Evolutionary conservation across 1,139 yeast species (phyloP).

Genomic region (Saccharomycopsis hybrid): DNA sequence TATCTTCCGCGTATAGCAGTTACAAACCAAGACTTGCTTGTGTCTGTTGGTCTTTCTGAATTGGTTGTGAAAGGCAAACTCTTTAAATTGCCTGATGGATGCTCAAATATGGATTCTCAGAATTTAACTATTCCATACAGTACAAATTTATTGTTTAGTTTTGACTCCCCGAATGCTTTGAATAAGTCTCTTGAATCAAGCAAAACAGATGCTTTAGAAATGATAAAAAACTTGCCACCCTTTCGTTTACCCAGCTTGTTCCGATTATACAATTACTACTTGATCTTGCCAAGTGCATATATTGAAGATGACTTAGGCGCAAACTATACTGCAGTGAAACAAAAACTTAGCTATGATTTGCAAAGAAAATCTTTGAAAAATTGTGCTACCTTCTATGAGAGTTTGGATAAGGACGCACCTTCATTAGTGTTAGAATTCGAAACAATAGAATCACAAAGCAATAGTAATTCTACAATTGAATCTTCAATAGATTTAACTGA

Average conservation of each 20-base stretch:
- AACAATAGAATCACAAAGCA: too few species aligned
- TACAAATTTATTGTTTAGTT: background rate
- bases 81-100: background rate
- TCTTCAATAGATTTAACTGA: too few species aligned
- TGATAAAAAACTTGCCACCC: background rate
- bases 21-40: background rate
- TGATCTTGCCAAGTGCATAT: background rate
- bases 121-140: background rate
- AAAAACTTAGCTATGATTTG: background rate
- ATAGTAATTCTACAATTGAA: too few species aligned
- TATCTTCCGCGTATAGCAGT: background rate
- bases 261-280: background rate
- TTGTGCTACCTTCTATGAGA: too few species aligned
- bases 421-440: too few species aligned
- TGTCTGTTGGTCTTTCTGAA: constrained; percentile 1
- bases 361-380: too few species aligned
- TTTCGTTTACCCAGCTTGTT: background rate
- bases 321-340: background rate
- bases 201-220: background rate
- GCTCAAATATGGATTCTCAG: background rate
- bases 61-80: background rate
- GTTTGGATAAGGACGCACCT: too few species aligned
- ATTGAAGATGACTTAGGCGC: background rate
- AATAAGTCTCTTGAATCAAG: too few species aligned
- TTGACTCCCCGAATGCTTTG: background rate